Evolutionary conservation across 2,329 filamentous ascomycete species (phyloP).

Genomic region (Dactylonectria estremocensis): DNA sequence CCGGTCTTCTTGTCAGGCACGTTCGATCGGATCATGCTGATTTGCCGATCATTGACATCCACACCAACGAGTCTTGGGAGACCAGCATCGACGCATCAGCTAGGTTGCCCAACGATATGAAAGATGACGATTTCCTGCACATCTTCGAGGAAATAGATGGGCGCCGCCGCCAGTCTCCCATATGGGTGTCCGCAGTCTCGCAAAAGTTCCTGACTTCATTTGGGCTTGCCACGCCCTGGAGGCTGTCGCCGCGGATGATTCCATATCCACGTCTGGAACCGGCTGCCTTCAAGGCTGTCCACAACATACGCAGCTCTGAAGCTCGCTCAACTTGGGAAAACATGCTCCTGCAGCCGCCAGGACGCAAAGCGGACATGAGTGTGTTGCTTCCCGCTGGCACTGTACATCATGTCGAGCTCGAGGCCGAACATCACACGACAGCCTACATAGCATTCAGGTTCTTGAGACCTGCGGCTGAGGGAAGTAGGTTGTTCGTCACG

Average conservation of each 20-base stretch:
- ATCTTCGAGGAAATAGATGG: constrained; percentile 3
- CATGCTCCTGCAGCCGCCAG: too few species aligned
- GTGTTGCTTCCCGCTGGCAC: too few species aligned
- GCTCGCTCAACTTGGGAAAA: too few species aligned
- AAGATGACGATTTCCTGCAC: constrained; percentile 7
- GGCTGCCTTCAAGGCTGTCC: too few species aligned
- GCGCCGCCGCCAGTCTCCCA: neutral
- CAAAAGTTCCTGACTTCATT: neutral
- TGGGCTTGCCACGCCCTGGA: constrained; percentile 4
- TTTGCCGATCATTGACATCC: neutral
- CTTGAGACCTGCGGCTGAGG: neutral
- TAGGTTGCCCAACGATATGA: neutral
- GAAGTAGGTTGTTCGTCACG: neutral
- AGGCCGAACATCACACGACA: neutral
- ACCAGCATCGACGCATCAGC: neutral
- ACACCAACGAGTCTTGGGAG: neutral
- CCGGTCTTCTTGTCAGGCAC: neutral
- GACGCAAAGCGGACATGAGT: too few species aligned
- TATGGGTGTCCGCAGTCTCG: neutral
- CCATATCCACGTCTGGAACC: too few species aligned
- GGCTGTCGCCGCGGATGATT: neutral
- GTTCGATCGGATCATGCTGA: neutral
- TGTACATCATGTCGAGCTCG: neutral
- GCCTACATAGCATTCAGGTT: neutral
- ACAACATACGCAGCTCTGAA: too few species aligned